Percentiles rank a stretch among this genome's conserved stretches.
Conservation (phyloP, 192 early-diverging fungal species). For the Linnemannia zychae region DNA sequence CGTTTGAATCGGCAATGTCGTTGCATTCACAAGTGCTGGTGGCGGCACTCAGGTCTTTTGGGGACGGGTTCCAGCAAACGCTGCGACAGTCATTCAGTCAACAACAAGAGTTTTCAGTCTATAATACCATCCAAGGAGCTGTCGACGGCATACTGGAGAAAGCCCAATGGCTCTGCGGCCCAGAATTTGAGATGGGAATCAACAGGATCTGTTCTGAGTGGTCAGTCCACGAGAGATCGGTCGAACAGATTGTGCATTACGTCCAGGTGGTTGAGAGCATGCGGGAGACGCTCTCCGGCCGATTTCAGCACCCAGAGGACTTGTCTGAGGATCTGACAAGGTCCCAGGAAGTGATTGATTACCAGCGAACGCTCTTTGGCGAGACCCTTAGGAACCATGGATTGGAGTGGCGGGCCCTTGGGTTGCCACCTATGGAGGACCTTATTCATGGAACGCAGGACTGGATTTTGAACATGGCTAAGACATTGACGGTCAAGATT, state of each 20-base stretch:
- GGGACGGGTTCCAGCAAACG: conserved; percentile 11
- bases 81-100: conserved; percentile 12
- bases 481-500: conserved; percentile 37
- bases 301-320: conserved; percentile 48
- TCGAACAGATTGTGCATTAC: conserved; percentile 49
- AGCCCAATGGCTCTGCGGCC: conserved; percentile 50
- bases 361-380: conserved; percentile 46
- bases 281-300: conserved; percentile 42
- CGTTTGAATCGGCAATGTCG: conserved; percentile 29
- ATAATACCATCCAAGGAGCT: conserved; percentile 30
- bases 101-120: conserved; percentile 30
- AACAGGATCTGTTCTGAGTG: conserved; percentile 50
- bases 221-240: conserved; percentile 24
- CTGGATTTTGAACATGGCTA: conserved; percentile 51
- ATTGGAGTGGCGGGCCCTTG: conserved; percentile 42
- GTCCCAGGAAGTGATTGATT: conserved; percentile 52
- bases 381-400: conserved; percentile 40
- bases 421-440: conserved; percentile 45
- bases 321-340: conserved; percentile 34
- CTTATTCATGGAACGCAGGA: conserved; percentile 45
- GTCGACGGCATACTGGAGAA: conserved; percentile 33
- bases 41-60: conserved; percentile 10
- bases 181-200: conserved; percentile 51
- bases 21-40: conserved; percentile 14
- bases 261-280: conserved; percentile 52